Conservation (phyloP, 2,329 filamentous ascomycete genomes). For the Shiraia sp. region DNA sequence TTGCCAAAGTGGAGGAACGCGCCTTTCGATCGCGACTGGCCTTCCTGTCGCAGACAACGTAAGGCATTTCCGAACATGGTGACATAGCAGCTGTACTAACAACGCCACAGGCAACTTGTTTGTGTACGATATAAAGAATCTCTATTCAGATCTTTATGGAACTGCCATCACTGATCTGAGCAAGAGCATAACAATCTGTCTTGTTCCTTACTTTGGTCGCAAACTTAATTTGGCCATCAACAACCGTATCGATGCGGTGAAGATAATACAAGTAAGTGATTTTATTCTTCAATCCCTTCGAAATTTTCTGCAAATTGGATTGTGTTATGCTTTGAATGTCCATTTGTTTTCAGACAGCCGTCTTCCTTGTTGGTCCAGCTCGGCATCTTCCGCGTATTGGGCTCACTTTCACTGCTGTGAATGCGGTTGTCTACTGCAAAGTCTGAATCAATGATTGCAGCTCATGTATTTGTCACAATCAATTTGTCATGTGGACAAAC, state of each 20-base stretch:
- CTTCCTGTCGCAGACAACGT: not conserved
- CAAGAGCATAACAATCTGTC: not conserved
- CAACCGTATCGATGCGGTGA: constrained; percentile 17
- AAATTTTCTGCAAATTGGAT: not conserved
- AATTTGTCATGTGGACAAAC: too few relatives aligned
- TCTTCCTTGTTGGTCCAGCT: too few relatives aligned
- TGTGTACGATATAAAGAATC: too few relatives aligned
- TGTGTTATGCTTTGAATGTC: not conserved
- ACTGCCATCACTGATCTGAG: too few relatives aligned
- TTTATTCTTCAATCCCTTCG: not conserved
- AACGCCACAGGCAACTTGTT: not conserved
- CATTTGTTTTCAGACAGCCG: not conserved
- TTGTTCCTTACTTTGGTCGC: not conserved
- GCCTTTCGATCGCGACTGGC: not conserved
- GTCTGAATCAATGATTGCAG: constrained; percentile 4
- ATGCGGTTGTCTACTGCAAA: not conserved
- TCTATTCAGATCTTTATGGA: too few relatives aligned
- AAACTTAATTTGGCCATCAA: not conserved
- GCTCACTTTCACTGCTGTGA: not conserved
- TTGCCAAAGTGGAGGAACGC: not conserved
- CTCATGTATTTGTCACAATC: too few relatives aligned
- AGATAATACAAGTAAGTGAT: constrained; percentile 11
- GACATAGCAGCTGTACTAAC: not conserved
- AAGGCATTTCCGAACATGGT: not conserved
- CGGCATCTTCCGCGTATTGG: not conserved